These are phyloP conservation scores for Chloris gayana DNA, from an alignment of 176 grass and related monocot genomes.

Conservation along the genomic window DNA sequence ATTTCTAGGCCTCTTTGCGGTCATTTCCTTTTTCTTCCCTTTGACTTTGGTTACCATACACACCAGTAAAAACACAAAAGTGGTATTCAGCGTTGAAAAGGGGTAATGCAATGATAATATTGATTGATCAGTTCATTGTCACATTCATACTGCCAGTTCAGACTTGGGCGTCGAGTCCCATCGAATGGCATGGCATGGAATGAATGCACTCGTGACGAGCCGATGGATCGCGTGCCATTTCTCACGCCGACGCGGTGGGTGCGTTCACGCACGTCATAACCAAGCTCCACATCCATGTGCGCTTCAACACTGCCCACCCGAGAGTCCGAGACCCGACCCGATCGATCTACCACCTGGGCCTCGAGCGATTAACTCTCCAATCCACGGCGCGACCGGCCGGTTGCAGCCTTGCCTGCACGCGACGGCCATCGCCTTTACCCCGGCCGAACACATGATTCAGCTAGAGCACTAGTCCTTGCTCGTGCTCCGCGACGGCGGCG, in stretches of 20 bases:
- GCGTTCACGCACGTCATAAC: not conserved
- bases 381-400: not conserved
- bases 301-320: not conserved
- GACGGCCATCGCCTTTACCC: not conserved
- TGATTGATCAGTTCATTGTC: not conserved
- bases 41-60: not conserved
- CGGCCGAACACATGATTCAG: not conserved
- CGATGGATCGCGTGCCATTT: not conserved
- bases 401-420: not conserved
- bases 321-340: too few relatives aligned
- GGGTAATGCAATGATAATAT: not conserved
- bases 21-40: not conserved
- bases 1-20: slow-evolving; percentile 1
- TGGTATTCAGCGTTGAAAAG: too few relatives aligned
- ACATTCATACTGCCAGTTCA: not conserved
- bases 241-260: slow-evolving; percentile 3
- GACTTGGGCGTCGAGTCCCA: not conserved
- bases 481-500: not conserved
- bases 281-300: not conserved
- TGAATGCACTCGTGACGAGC: not conserved
- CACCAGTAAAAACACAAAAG: not conserved
- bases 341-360: too few relatives aligned
- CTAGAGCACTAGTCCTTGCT: not conserved
- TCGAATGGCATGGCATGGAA: not conserved
- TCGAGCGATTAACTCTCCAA: not conserved